Percentiles rank a stretch among this genome's conserved stretches.
Evolutionary conservation across 495 filamentous ascomycete species (phyloP).

Genomic region (Aspergillus sclerotiicarbonarius): DNA sequence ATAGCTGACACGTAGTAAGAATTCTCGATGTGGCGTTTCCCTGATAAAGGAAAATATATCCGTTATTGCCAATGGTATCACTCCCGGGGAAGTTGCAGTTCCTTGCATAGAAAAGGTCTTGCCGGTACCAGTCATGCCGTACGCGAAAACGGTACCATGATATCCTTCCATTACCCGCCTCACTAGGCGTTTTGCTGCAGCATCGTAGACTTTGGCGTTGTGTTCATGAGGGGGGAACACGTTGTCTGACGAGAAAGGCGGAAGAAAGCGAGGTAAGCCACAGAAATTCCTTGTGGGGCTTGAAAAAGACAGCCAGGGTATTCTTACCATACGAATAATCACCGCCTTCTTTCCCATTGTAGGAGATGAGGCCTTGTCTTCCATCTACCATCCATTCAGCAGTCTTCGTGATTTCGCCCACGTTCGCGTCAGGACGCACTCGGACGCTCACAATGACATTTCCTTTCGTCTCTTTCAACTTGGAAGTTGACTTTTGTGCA

Average conservation of each 20-base stretch:
- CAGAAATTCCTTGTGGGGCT: background rate
- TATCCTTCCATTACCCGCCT: slow-evolving; percentile 98
- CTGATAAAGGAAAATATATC: slow-evolving; percentile 99
- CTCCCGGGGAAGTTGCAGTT: slow-evolving; percentile 92
- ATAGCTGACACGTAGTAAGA: slow-evolving; percentile 94
- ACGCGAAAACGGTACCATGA: slow-evolving; percentile 96
- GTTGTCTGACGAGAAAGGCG: slow-evolving; percentile 62
- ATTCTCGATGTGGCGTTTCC: slow-evolving; percentile 92
- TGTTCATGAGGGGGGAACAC: slow-evolving; percentile 91
- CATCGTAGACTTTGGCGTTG: slow-evolving; percentile 91
- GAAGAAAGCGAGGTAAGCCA: slow-evolving; percentile 6
- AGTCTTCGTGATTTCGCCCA: slow-evolving; percentile 55
- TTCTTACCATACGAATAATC: slow-evolving; percentile 87
- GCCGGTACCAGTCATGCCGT: slow-evolving; percentile 98
- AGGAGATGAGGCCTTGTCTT: slow-evolving; percentile 76
- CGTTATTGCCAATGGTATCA: slow-evolving; percentile 95
- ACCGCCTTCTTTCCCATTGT: slow-evolving; percentile 83
- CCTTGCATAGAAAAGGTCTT: slow-evolving; percentile 99
- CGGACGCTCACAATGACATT: slow-evolving; percentile 96
- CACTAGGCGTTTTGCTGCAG: slow-evolving; percentile 88
- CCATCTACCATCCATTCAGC: slow-evolving; percentile 94
- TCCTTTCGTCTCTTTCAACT: slow-evolving; percentile 70
- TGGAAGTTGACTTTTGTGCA: slow-evolving; percentile 27
- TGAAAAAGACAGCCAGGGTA: background rate
- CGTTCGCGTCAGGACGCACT: slow-evolving; percentile 76